Evolutionary conservation across 2,329 filamentous ascomycete genomes (phyloP).

Genomic region (Aspergillus eucalypticola): DNA sequence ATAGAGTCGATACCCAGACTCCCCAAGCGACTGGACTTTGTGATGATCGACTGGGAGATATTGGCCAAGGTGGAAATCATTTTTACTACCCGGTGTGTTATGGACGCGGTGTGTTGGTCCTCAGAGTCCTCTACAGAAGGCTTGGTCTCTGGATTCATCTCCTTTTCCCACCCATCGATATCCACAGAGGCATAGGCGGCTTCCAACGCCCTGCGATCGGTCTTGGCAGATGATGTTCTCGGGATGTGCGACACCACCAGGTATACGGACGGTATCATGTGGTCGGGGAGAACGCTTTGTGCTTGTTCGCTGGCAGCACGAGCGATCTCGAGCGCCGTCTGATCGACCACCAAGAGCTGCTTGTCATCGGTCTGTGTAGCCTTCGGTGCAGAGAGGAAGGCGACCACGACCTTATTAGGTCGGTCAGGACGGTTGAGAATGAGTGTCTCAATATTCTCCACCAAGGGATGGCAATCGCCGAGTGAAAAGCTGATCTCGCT

Average conservation of each 20-base stretch:
- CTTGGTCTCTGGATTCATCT: constrained; percentile 20
- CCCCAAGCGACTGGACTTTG: constrained; percentile 24
- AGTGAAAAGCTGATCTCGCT: constrained; percentile 37
- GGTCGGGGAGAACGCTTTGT: constrained; percentile 26
- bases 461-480: constrained; percentile 29
- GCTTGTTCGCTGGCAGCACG: constrained; percentile 25
- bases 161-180: constrained; percentile 30
- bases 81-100: constrained; percentile 19
- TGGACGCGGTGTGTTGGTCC: neutral
- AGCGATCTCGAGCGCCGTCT: constrained; percentile 24
- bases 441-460: constrained; percentile 36
- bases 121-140: neutral
- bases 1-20: constrained; percentile 37
- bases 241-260: constrained; percentile 34
- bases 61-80: constrained; percentile 26
- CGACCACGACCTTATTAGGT: constrained; percentile 37
- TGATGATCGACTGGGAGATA: constrained; percentile 23
- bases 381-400: constrained; percentile 32
- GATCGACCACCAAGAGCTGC: constrained; percentile 16
- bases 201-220: constrained; percentile 33
- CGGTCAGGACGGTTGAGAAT: constrained; percentile 32
- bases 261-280: constrained; percentile 39
- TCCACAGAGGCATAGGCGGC: constrained; percentile 28
- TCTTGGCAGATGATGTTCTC: constrained; percentile 34
- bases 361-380: constrained; percentile 9